Conservation (phyloP, 1,139 yeast genomes). For the Candida sp. region DNA sequence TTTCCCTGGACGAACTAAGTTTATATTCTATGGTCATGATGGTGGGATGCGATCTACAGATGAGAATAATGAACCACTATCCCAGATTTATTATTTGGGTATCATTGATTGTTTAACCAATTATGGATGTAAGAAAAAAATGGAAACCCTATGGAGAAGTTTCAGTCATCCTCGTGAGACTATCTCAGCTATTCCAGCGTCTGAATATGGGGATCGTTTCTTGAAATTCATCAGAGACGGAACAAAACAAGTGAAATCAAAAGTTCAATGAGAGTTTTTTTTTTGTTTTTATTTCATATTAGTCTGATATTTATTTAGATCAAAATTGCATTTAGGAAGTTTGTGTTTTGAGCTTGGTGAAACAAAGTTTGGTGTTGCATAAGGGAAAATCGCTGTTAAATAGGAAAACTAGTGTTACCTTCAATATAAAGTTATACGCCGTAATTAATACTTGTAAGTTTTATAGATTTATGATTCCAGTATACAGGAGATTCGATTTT, state of each 20-base stretch:
- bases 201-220: conserved; percentile 87
- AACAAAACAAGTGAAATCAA: conserved; percentile 10
- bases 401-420: background rate
- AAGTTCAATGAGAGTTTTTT: background rate
- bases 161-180: conserved; percentile 64
- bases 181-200: conserved; percentile 88
- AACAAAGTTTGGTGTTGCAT: background rate
- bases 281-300: background rate
- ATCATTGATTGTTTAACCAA: conserved; percentile 92
- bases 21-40: conserved; percentile 71
- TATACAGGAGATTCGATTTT: background rate
- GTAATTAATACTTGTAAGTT: background rate
- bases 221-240: conserved; percentile 59
- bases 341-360: background rate
- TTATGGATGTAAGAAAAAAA: conserved; percentile 69
- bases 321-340: background rate
- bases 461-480: background rate
- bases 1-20: conserved; percentile 48
- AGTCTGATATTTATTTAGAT: background rate
- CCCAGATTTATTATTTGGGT: conserved; percentile 84
- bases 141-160: conserved; percentile 87
- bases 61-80: conserved; percentile 56
- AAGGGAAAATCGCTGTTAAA: background rate
- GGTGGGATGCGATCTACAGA: conserved; percentile 86
- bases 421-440: background rate